Percentiles rank a stretch among this genome's conserved stretches.
Evolutionary conservation across 306 rosid genomes (phyloP).

Genomic region (Acacia crassicarpa): DNA sequence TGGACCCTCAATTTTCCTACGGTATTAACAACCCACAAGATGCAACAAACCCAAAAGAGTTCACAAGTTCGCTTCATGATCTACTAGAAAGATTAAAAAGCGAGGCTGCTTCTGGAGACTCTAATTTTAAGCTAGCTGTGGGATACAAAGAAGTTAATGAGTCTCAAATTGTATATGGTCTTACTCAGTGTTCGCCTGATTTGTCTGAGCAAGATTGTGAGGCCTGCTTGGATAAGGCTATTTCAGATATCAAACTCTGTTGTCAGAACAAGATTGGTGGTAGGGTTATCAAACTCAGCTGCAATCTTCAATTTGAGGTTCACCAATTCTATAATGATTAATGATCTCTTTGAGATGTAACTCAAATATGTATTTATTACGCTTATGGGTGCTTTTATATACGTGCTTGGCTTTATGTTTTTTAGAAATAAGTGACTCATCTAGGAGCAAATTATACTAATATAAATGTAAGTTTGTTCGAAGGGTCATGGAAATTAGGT

Average conservation of each 20-base stretch:
- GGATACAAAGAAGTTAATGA: not conserved
- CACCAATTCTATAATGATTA: not conserved
- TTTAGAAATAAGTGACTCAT: not conserved
- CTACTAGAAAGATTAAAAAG: not conserved
- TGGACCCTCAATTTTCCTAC: not conserved
- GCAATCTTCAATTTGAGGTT: not conserved
- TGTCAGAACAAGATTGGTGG: not conserved
- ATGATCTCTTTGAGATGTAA: not conserved
- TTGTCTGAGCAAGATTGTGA: not conserved
- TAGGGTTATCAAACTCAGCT: not conserved
- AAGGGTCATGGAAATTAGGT: not conserved
- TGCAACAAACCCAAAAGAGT: not conserved
- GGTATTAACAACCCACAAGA: not conserved
- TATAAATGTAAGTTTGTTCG: not conserved
- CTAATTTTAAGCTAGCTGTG: not conserved
- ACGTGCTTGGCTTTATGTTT: not conserved
- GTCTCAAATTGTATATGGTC: not conserved
- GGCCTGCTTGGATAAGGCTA: not conserved
- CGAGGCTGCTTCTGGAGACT: not conserved
- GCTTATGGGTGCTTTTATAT: not conserved
- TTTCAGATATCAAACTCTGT: not conserved
- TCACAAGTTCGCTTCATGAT: not conserved
- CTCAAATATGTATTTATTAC: not conserved
- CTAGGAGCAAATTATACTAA: not conserved
- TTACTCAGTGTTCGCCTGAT: constrained; percentile 25